These are phyloP conservation scores for Bruguiera sexangula DNA, from an alignment of 345 rosid species.

Conservation along the genomic window DNA sequence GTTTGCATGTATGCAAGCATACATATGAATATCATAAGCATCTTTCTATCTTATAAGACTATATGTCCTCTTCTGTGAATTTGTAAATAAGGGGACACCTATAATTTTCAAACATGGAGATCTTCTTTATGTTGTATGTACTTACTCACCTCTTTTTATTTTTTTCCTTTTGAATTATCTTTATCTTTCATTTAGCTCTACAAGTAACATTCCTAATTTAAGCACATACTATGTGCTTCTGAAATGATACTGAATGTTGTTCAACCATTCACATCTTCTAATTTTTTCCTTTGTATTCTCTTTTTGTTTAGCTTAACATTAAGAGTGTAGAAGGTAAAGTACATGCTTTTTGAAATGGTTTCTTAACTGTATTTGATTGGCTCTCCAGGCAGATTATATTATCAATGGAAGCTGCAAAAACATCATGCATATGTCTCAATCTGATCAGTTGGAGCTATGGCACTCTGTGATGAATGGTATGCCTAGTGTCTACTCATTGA, in stretches of 20 bases:
- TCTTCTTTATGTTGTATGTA: too few relatives aligned
- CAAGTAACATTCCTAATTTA: too few relatives aligned
- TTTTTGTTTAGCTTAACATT: not conserved
- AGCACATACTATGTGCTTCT: too few relatives aligned
- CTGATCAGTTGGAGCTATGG: slow-evolving; percentile 93
- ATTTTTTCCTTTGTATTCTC: not conserved
- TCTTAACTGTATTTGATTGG: slow-evolving; percentile 14
- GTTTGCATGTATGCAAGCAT: not conserved
- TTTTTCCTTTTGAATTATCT: too few relatives aligned
- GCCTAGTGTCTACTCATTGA: slow-evolving; percentile 11
- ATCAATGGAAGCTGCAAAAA: slow-evolving; percentile 94
- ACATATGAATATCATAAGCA: too few relatives aligned
- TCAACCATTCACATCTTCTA: not conserved
- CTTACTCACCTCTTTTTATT: too few relatives aligned
- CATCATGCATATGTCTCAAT: slow-evolving; percentile 89
- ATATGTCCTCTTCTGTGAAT: too few relatives aligned
- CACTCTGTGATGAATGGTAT: slow-evolving; percentile 73
- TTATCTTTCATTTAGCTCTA: too few relatives aligned
- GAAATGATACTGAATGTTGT: not conserved
- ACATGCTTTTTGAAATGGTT: not conserved
- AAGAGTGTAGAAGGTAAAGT: not conserved
- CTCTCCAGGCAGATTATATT: slow-evolving; percentile 80
- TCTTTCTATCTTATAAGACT: too few relatives aligned
- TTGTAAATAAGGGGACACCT: too few relatives aligned
- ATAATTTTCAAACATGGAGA: too few relatives aligned